A percentile compares a stretch with the other conserved stretches of the same genome.
These are phyloP conservation scores for Paraglomus brasilianum DNA, from an alignment of 192 early-diverging fungal genomes.

Conservation along the genomic window DNA sequence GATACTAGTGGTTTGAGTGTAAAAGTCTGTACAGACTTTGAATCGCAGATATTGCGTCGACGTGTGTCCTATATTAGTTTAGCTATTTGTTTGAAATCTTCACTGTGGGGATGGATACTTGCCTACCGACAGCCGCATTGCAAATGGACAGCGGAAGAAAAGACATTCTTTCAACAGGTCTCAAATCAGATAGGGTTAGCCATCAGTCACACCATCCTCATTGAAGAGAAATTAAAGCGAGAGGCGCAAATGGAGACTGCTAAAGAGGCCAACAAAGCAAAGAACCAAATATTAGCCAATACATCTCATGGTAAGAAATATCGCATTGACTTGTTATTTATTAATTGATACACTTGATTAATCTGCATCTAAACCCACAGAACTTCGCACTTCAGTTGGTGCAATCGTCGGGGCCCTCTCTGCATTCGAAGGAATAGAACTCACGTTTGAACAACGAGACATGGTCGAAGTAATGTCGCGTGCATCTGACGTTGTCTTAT, in stretches of 20 bases:
- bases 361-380: neutral
- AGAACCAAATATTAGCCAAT: slow-evolving; percentile 39
- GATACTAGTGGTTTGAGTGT: too few species aligned
- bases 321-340: neutral
- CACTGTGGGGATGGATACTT: slow-evolving; percentile 37
- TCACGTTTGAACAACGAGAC: slow-evolving; percentile 39
- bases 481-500: slow-evolving; percentile 39
- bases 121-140: slow-evolving; percentile 29
- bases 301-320: slow-evolving; percentile 20
- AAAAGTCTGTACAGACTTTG: too few species aligned
- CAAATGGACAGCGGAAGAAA: slow-evolving; percentile 39
- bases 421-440: slow-evolving; percentile 39
- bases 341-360: neutral
- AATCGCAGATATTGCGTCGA: too few species aligned
- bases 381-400: slow-evolving; percentile 32
- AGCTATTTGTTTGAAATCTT: slow-evolving; percentile 33
- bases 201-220: slow-evolving; percentile 35
- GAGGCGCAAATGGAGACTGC: slow-evolving; percentile 41
- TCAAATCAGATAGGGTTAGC: slow-evolving; percentile 39
- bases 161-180: slow-evolving; percentile 38
- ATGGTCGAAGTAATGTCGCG: slow-evolving; percentile 44
- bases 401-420: slow-evolving; percentile 40
- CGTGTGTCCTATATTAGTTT: slow-evolving; percentile 35
- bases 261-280: slow-evolving; percentile 38
- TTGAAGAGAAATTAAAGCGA: slow-evolving; percentile 37